phyloP scores from a whole-genome alignment of 2,329 filamentous ascomycete genomes.

The Chalaropsis ovoidea region DNA sequence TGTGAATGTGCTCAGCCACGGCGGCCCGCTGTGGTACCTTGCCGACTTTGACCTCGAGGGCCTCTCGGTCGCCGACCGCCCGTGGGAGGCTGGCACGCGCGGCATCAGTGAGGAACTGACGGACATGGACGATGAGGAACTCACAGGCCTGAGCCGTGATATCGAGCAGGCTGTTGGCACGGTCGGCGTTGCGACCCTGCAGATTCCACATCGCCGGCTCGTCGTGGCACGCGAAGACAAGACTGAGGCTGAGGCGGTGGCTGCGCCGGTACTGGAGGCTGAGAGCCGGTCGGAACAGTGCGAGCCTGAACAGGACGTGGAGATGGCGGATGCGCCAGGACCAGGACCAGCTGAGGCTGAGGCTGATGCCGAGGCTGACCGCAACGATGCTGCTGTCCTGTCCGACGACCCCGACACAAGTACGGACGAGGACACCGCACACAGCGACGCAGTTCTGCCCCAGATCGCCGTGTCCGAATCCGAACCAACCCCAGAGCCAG shows the following conservation, averaged over 20 bases:
- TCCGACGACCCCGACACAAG: not conserved
- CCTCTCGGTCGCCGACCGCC: slow-evolving; percentile 16
- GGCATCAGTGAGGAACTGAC: slow-evolving; percentile 77
- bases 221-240: not conserved
- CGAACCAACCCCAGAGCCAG: not conserved
- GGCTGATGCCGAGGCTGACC: not conserved
- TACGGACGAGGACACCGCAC: not conserved
- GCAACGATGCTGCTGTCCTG: too few species aligned
- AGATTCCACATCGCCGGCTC: slow-evolving; percentile 9
- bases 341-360: too few species aligned
- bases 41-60: slow-evolving; percentile 17
- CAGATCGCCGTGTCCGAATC: not conserved
- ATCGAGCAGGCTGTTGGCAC: slow-evolving; percentile 34
- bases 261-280: too few species aligned
- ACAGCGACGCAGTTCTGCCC: not conserved
- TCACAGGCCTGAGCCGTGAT: slow-evolving; percentile 56
- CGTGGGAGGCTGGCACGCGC: slow-evolving; percentile 55
- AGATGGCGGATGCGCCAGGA: slow-evolving; percentile 21
- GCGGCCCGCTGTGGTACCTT: slow-evolving; percentile 24
- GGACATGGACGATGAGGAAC: slow-evolving; percentile 83
- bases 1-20: slow-evolving; percentile 20
- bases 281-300: not conserved
- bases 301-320: slow-evolving; percentile 8
- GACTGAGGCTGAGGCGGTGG: not conserved
- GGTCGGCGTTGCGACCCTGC: slow-evolving; percentile 4